Evolutionary conservation across 2,329 filamentous ascomycete genomes (phyloP).

Genomic region (Trichoderma gracile): DNA sequence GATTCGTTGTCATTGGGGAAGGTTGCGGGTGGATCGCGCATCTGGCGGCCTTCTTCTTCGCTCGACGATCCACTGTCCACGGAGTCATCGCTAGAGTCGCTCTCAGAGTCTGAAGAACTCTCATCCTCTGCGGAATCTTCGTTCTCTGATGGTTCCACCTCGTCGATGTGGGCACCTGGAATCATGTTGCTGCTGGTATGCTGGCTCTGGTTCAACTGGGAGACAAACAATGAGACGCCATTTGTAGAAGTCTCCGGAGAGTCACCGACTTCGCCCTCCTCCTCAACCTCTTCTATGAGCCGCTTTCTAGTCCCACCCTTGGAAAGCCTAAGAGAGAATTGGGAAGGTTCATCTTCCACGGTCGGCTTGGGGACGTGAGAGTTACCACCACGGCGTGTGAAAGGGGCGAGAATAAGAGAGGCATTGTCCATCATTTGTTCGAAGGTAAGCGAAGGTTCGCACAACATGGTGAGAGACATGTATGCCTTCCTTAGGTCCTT

Average conservation of each 20-base stretch:
- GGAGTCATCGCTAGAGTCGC: conserved; percentile 27
- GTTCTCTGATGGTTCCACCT: conserved; percentile 4
- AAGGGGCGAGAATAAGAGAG: not conserved
- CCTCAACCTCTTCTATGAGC: conserved; percentile 34
- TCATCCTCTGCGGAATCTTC: not conserved
- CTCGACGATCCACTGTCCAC: conserved; percentile 1
- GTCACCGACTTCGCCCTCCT: not conserved
- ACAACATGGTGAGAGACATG: conserved; percentile 37
- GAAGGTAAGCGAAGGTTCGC: conserved; percentile 38
- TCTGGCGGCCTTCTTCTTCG: not conserved
- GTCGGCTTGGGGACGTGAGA: not conserved
- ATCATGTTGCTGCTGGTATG: not conserved
- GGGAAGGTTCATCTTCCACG: not conserved
- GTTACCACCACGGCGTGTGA: not conserved
- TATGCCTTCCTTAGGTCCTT: conserved; percentile 44
- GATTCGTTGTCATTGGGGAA: not conserved
- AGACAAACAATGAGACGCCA: not conserved
- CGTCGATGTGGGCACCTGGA: not conserved
- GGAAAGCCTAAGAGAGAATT: not conserved
- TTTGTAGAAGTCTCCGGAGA: not conserved
- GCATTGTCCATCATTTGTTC: conserved; percentile 38
- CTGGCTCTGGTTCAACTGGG: not conserved
- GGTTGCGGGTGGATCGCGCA: not conserved
- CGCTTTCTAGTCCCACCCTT: conserved; percentile 28
- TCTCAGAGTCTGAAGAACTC: conserved; percentile 16